Evolutionary conservation across 2,329 filamentous ascomycete genomes (phyloP).

Genomic region (Erysiphe pulchra): DNA sequence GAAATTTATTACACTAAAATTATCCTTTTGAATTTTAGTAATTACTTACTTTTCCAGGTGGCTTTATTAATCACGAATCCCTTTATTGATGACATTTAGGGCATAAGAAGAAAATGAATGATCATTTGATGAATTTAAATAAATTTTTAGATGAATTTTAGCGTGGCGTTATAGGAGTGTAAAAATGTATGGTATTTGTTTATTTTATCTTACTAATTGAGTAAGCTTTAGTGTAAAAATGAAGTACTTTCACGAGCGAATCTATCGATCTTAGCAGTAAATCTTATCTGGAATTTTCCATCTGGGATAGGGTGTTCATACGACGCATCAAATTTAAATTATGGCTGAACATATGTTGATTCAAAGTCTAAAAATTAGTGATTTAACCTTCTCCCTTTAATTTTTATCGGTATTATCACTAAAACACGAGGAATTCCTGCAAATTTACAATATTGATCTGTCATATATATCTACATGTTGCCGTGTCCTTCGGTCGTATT

Average conservation of each 20-base stretch:
- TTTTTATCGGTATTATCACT: no score
- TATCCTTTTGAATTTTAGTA: neutral
- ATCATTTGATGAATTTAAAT: neutral
- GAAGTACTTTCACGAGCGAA: no score
- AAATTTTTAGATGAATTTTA: neutral
- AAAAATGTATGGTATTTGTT: neutral
- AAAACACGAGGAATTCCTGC: no score
- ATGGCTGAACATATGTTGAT: neutral
- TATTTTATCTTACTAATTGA: neutral
- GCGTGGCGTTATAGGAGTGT: neutral
- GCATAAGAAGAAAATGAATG: neutral
- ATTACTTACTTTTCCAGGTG: neutral
- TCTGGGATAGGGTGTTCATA: neutral
- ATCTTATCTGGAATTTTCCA: no score
- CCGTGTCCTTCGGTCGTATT: no score
- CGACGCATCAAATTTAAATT: neutral
- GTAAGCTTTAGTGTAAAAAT: neutral
- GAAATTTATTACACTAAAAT: conserved; percentile 42
- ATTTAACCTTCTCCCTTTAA: no score
- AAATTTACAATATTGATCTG: no score
- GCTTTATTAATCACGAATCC: neutral
- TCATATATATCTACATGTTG: no score
- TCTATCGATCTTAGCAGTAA: no score
- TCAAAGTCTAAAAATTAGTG: no score
- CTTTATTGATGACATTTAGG: neutral